Conservation (phyloP, 164 flowering plant genomes). For the Stephania cephalantha region DNA sequence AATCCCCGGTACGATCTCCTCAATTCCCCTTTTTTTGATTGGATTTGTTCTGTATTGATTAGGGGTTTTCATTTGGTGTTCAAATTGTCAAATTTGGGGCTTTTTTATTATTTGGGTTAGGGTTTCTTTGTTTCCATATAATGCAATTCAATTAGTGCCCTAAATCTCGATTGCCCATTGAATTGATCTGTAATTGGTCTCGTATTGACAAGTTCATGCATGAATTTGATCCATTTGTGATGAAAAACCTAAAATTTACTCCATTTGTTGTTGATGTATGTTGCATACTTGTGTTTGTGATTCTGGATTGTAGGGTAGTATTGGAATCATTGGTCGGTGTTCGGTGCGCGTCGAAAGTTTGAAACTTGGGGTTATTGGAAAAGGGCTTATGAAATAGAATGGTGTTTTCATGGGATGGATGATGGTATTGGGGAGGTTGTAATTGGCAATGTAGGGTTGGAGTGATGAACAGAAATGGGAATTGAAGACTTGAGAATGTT, state of each 20-base stretch:
- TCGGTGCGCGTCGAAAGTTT: neutral
- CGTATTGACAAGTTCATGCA: too few species aligned
- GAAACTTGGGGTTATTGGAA: neutral
- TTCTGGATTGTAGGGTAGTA: neutral
- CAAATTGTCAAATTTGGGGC: too few species aligned
- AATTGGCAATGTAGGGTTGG: conserved; percentile 3
- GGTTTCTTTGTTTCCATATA: too few species aligned
- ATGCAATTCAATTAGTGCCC: too few species aligned
- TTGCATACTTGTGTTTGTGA: neutral
- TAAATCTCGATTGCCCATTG: too few species aligned
- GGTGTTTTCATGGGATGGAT: neutral
- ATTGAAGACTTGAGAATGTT: neutral
- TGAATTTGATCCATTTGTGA: neutral
- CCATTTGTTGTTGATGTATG: neutral
- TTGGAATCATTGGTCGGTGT: neutral
- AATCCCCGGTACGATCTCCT: neutral
- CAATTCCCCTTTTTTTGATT: neutral
- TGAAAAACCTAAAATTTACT: neutral
- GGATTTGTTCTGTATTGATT: neutral
- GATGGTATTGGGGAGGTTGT: neutral
- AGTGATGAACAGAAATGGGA: conserved; percentile 2
- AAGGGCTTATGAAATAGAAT: neutral
- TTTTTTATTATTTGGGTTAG: too few species aligned
- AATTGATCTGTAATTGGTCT: too few species aligned
- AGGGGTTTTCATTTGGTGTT: neutral